Evolutionary conservation across 768 basidiomycete genomes (phyloP).

Genomic region (Pholiota molesta): DNA sequence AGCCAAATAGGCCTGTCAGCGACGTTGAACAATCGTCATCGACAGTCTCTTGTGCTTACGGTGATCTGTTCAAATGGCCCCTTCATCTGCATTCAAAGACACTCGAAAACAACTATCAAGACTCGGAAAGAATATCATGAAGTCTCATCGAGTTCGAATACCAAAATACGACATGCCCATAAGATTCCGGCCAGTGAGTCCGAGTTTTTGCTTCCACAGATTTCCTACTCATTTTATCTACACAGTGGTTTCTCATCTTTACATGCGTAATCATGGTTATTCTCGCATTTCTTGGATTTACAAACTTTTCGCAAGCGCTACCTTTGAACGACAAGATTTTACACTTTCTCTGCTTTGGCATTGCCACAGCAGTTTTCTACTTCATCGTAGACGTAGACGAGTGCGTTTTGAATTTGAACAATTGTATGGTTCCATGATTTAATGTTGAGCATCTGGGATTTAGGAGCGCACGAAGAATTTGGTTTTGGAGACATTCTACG

Average conservation of each 20-base stretch:
- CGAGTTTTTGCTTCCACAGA: constrained; percentile 8
- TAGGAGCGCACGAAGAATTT: constrained; percentile 78
- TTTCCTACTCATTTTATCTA: not conserved
- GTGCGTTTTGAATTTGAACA: constrained; percentile 46
- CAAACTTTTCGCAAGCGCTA: constrained; percentile 63
- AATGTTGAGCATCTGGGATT: constrained; percentile 1
- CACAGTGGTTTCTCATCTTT: constrained; percentile 88
- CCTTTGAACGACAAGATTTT: constrained; percentile 81
- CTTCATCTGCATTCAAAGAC: constrained; percentile 11
- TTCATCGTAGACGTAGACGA: constrained; percentile 89
- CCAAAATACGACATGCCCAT: constrained; percentile 73
- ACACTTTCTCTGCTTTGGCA: constrained; percentile 75
- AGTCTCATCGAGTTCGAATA: constrained; percentile 62
- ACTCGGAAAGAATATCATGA: constrained; percentile 66
- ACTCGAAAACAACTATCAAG: constrained; percentile 43
- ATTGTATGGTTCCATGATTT: not conserved
- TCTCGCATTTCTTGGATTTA: constrained; percentile 78
- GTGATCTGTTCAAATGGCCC: not conserved
- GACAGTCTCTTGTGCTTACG: not conserved
- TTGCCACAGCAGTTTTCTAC: constrained; percentile 83
- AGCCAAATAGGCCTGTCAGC: not conserved
- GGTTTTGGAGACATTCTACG: constrained; percentile 82
- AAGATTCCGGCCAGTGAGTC: constrained; percentile 67
- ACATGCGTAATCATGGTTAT: constrained; percentile 68
- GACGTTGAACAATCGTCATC: not conserved